Evolutionary conservation across 768 basidiomycete species (phyloP).

Genomic region (Chalciporus pseudorubinellus): DNA sequence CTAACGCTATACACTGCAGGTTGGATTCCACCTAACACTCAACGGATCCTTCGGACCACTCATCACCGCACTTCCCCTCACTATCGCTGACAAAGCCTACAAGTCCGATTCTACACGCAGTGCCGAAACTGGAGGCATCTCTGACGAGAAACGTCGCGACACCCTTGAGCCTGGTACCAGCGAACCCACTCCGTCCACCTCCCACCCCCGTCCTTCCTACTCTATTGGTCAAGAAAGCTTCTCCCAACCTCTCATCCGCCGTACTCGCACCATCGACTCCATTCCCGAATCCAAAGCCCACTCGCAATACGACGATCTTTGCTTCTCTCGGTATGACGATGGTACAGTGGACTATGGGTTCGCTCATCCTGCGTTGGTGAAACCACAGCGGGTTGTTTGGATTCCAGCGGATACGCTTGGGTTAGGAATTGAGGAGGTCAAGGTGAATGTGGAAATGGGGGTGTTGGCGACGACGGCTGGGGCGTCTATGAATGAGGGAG

Average conservation of each 20-base stretch:
- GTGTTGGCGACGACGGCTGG: constrained; percentile 48
- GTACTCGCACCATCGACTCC: background rate
- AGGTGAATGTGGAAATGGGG: constrained; percentile 49
- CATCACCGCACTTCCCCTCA: constrained; percentile 69
- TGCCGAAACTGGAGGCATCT: background rate
- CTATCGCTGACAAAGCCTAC: constrained; percentile 69
- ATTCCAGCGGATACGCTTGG: constrained; percentile 62
- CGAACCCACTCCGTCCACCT: constrained; percentile 3
- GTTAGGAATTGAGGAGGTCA: constrained; percentile 60
- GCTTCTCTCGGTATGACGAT: constrained; percentile 26
- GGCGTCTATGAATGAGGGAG: constrained; percentile 61
- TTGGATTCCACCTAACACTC: constrained; percentile 70
- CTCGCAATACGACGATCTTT: constrained; percentile 18
- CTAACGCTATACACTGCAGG: constrained; percentile 27
- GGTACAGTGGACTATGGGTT: constrained; percentile 60
- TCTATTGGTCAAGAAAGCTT: background rate
- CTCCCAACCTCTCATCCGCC: background rate
- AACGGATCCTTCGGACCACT: constrained; percentile 81
- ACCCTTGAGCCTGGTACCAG: constrained; percentile 6
- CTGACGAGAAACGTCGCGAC: constrained; percentile 16
- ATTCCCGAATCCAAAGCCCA: constrained; percentile 6
- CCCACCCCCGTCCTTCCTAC: constrained; percentile 2
- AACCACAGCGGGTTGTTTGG: constrained; percentile 82
- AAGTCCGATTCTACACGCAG: constrained; percentile 17
- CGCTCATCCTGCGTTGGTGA: constrained; percentile 78